Evolutionary conservation across 768 basidiomycete species (phyloP).

Genomic region (Galerina sulciceps): DNA sequence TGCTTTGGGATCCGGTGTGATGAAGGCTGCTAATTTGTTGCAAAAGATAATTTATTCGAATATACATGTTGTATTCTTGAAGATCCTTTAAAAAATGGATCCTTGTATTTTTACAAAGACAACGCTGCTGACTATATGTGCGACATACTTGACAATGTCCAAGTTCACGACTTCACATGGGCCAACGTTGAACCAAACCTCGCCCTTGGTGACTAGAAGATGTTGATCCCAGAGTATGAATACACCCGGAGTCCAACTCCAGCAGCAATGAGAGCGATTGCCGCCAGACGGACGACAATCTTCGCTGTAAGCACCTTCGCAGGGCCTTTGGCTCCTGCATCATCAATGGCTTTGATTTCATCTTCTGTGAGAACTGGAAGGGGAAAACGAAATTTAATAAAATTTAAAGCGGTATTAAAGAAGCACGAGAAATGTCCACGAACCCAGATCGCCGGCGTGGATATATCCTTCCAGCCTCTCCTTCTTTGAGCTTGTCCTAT

Average conservation of each 20-base stretch:
- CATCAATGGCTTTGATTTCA: constrained; percentile 61
- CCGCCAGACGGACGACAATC: constrained; percentile 17
- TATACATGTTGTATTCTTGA: no score
- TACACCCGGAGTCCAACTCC: constrained; percentile 25
- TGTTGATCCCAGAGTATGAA: constrained; percentile 24
- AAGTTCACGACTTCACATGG: no score
- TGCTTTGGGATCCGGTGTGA: constrained; percentile 67
- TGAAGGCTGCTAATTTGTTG: background rate
- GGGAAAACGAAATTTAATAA: background rate
- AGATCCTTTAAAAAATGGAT: no score
- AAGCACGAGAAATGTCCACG: background rate
- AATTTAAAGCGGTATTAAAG: background rate
- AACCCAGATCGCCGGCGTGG: constrained; percentile 16
- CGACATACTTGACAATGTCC: no score
- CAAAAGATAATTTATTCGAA: no score
- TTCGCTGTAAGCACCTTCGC: background rate
- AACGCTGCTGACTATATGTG: no score
- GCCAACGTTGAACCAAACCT: no score
- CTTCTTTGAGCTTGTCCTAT: constrained; percentile 69
- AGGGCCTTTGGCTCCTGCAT: constrained; percentile 52
- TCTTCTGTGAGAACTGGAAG: constrained; percentile 48
- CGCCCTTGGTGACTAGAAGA: constrained; percentile 11
- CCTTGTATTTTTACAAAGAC: no score
- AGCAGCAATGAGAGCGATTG: constrained; percentile 21
- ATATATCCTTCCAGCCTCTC: constrained; percentile 45